These are phyloP conservation scores for Aureobasidium melanogenum DNA, from an alignment of 2,329 filamentous ascomycete genomes.

Conservation along the genomic window DNA sequence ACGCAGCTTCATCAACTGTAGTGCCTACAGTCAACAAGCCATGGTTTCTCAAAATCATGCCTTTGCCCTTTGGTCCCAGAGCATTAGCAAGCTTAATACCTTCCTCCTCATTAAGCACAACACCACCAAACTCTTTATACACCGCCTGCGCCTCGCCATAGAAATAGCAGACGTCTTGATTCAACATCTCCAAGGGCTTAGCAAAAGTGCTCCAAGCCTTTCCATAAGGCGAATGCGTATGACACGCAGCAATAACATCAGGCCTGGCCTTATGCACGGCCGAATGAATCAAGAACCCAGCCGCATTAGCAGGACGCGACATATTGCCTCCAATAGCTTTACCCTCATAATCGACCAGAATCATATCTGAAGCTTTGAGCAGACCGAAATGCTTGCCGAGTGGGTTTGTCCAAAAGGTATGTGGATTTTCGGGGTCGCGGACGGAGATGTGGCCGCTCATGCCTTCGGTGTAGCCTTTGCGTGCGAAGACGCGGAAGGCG, in stretches of 20 bases:
- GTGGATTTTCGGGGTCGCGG: constrained; percentile 53
- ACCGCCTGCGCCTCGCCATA: constrained; percentile 51
- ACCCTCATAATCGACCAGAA: constrained; percentile 56
- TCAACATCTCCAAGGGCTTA: constrained; percentile 59
- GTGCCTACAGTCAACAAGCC: constrained; percentile 61
- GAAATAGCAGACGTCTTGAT: constrained; percentile 57
- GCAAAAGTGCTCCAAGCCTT: constrained; percentile 61
- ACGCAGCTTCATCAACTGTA: constrained; percentile 68
- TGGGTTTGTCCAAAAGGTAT: constrained; percentile 62
- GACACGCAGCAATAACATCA: constrained; percentile 58
- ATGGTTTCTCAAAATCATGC: constrained; percentile 60
- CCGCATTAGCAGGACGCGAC: constrained; percentile 53
- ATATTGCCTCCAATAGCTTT: constrained; percentile 55
- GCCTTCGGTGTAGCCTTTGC: constrained; percentile 58
- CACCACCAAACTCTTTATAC: constrained; percentile 49
- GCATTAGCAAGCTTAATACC: constrained; percentile 55
- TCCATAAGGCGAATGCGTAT: constrained; percentile 58
- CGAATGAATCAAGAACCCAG: constrained; percentile 62
- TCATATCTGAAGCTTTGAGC: constrained; percentile 57
- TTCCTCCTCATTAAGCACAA: constrained; percentile 56
- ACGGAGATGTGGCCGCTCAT: constrained; percentile 61
- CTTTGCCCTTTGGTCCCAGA: constrained; percentile 53
- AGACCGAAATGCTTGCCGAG: constrained; percentile 57
- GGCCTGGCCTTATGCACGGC: constrained; percentile 59
- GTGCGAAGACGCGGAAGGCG: constrained; percentile 59